phyloP scores from a whole-genome alignment of 2,329 filamentous ascomycete genomes.

The Sclerotinia trifoliorum region DNA sequence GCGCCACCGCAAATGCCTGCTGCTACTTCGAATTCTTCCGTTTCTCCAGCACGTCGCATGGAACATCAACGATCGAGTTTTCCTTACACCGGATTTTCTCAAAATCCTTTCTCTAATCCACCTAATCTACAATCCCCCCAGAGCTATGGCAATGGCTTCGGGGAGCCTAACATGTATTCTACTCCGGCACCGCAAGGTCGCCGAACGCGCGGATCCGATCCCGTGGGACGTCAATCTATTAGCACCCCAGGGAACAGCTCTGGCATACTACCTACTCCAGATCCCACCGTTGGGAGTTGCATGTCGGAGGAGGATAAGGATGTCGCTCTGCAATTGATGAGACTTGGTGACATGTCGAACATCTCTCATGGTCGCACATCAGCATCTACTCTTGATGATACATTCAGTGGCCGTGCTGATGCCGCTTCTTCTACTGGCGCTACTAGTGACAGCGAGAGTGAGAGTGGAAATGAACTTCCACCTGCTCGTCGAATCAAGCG shows the following conservation, averaged over 20 bases:
- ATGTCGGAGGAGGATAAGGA: slow-evolving; percentile 94
- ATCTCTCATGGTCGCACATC: slow-evolving; percentile 91
- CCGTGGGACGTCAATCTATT: slow-evolving; percentile 43
- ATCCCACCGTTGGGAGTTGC: slow-evolving; percentile 94
- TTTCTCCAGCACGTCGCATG: slow-evolving; percentile 83
- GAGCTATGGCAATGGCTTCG: slow-evolving; percentile 60
- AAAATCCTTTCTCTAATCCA: slow-evolving; percentile 77
- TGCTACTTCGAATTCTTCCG: slow-evolving; percentile 93
- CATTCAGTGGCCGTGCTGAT: slow-evolving; percentile 86
- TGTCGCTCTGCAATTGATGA: slow-evolving; percentile 94
- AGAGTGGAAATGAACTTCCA: slow-evolving; percentile 62
- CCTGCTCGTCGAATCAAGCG: slow-evolving; percentile 57
- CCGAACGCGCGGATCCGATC: slow-evolving; percentile 62
- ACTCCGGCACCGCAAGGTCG: slow-evolving; percentile 65
- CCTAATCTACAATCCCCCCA: slow-evolving; percentile 82
- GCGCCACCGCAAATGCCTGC: slow-evolving; percentile 91
- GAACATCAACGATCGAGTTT: slow-evolving; percentile 68
- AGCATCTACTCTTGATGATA: slow-evolving; percentile 89
- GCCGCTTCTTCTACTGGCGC: slow-evolving; percentile 80
- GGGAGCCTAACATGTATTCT: slow-evolving; percentile 58
- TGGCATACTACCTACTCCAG: slow-evolving; percentile 83
- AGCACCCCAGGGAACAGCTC: slow-evolving; percentile 47
- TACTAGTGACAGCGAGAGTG: slow-evolving; percentile 73
- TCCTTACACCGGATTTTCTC: slow-evolving; percentile 72
- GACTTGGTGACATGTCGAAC: slow-evolving; percentile 89